Base-by-base conservation (phyloP, 352 stramenopile species). In the Globisporangium alternatum region DNA sequence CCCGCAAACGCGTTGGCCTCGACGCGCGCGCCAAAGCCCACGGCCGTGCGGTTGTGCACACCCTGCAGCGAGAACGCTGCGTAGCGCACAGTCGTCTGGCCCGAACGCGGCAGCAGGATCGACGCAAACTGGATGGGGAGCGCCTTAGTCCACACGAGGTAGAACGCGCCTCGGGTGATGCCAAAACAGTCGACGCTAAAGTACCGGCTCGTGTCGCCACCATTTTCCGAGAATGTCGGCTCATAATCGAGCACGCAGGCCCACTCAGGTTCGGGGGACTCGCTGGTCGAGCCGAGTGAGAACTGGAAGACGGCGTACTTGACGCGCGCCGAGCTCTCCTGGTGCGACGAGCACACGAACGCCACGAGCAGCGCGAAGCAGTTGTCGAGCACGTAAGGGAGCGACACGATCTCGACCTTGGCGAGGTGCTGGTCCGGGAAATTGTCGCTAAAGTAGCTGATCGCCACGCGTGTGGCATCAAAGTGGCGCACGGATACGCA, bases 221-320 rank as follows among this genome's bases (percentile, higher is more conserved):
- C 56, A 3, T 25, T 56, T 2, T 90, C 81, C 2, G 75, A 70
- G 55, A 89, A 90, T 1, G 65, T 45, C 12, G 81, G 81, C 60
- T 91, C 82, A 68, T 81, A 93, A 56, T 90, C 82, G 19, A 93
- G 60, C 25, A 91, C 64, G 53, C 74, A 86, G 4, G 74, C 78
- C 80, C 81, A 91, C 54, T 86, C 74, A 1, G 81, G 65, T 39
- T 88, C 74, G 0, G 81, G 77, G 0, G 68, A 56, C 22, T 56
- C 65, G 6, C 55, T 58, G 12, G 70, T 66, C 1, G 69, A 58
- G 43, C 56, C 60, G 6, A 85, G 52, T 8, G 80, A 70, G 53
- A 93, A 90, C 58, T 93, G 82, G 39, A 93, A 87, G 3, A 90
- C 59, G 9, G 77, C 81, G 65, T 90, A 93, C 67, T 89, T 91